Conservation (phyloP, 1,139 yeast genomes). For the Magnusiomyces tetraspermus region DNA sequence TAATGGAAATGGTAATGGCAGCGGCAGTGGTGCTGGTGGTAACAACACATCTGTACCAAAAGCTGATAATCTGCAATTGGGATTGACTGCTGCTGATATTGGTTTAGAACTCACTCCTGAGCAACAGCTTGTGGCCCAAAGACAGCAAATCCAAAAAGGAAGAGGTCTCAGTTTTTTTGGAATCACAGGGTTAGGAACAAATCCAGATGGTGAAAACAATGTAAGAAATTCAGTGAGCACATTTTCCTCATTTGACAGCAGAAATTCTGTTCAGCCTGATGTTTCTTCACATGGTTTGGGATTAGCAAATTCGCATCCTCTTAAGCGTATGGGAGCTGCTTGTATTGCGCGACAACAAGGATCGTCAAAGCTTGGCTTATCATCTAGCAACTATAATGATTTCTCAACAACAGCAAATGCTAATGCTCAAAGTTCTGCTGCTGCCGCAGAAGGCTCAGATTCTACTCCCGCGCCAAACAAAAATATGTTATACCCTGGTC, state of each 20-base stretch:
- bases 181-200: background rate
- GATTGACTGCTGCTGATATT: background rate
- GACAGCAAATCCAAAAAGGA: background rate
- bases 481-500: constrained; percentile 16
- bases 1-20: background rate
- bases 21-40: background rate
- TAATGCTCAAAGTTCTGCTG: too few relatives aligned
- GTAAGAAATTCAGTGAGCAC: background rate
- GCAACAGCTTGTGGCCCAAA: background rate
- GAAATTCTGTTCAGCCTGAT: background rate
- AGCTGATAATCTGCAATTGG: background rate
- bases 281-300: background rate
- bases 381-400: too few relatives aligned
- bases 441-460: too few relatives aligned
- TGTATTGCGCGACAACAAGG: background rate
- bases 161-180: background rate
- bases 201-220: background rate
- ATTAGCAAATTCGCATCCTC: background rate
- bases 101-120: background rate
- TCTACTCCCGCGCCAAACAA: too few relatives aligned
- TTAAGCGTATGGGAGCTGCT: background rate
- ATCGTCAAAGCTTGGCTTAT: too few relatives aligned
- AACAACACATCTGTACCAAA: background rate
- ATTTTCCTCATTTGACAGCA: background rate
- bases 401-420: too few relatives aligned